A percentile compares a stretch with the other conserved stretches of the same genome.
Evolutionary conservation across 2,329 filamentous ascomycete species (phyloP).

Genomic region (Phyllosticta citrichinensis): DNA sequence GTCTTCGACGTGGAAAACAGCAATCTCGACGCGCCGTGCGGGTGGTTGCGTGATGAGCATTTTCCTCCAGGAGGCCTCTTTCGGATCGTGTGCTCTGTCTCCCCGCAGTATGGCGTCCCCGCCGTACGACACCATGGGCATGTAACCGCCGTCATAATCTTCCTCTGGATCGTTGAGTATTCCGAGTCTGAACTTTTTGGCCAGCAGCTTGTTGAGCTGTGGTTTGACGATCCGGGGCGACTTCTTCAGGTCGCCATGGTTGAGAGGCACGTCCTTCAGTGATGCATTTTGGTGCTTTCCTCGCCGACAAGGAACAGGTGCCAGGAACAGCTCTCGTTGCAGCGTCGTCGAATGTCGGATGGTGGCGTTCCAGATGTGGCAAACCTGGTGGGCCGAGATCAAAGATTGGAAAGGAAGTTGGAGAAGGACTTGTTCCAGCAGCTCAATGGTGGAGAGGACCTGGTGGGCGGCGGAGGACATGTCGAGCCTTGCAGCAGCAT

Average conservation of each 20-base stretch:
- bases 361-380: not conserved
- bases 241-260: not conserved
- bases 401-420: not conserved
- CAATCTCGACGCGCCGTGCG: conserved; percentile 7
- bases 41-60: conserved; percentile 8
- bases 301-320: not conserved
- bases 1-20: not conserved
- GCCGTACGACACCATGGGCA: conserved; percentile 5
- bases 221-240: not conserved
- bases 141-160: conserved; percentile 5
- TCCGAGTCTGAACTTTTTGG: conserved; percentile 1
- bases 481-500: not conserved
- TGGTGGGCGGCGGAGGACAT: not conserved
- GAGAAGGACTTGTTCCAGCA: conserved; percentile 7
- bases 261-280: not conserved
- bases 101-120: not conserved
- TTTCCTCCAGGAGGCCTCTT: conserved; percentile 2
- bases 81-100: not conserved
- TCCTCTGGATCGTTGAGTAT: conserved; percentile 2
- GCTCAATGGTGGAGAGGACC: conserved; percentile 4
- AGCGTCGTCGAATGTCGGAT: not conserved
- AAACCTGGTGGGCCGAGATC: not conserved
- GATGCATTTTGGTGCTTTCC: not conserved
- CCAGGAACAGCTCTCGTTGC: conserved; percentile 5
- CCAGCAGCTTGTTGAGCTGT: not conserved